Evolutionary conservation across 768 basidiomycete genomes (phyloP), one percentile per base, ranked within the genome.

Genomic region (Steccherinum ochraceum): DNA sequence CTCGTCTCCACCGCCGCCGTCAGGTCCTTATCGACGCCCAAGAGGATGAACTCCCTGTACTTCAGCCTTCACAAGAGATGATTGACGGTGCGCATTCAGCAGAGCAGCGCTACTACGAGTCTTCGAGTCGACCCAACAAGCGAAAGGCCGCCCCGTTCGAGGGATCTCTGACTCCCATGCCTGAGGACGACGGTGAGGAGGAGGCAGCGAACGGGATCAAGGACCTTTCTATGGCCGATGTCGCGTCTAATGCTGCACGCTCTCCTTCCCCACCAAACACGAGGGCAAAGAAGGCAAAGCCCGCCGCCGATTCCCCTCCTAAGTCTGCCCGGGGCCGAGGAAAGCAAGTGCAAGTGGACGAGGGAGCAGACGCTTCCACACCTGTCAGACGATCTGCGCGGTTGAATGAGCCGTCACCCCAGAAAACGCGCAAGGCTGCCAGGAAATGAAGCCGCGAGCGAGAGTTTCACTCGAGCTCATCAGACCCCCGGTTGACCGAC

Each of bases 1-100:
- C 25, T n/a, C 23, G 18, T 12, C 70, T 78, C 16, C 77, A 73
- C 52, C 73, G 79, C 12, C 74, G 76, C 2, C 76, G 75, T 54
- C 67, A 75, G 39, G 69, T 80, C 0, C 57, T 79, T 1, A 66
- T 71, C 4, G 64, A 75, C 24, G 78, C 78, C 23, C 74, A 69
- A 4, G 76, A 78, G 42, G 62, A 64, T 2, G 40, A 53, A 25
- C 41, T 19, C 16, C 10, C 41, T 43, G 67, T 79, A 7, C 70
- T 71, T 0, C 75, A 79, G 53, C 81, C 81, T 19, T 76, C 79
- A 21, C 72, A 68, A 64, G 80, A 84, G 58, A 80, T 84, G 77
- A 70, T 81, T 12, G 65, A 66, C 26, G 64, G 70, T 43, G 72
- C 68, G 12, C 48, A 25, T 5, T 45, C 46, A 10, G 56, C 58